These are phyloP conservation scores for Taphrina flavorubra DNA, from an alignment of 1,139 yeast species.

Conservation along the genomic window DNA sequence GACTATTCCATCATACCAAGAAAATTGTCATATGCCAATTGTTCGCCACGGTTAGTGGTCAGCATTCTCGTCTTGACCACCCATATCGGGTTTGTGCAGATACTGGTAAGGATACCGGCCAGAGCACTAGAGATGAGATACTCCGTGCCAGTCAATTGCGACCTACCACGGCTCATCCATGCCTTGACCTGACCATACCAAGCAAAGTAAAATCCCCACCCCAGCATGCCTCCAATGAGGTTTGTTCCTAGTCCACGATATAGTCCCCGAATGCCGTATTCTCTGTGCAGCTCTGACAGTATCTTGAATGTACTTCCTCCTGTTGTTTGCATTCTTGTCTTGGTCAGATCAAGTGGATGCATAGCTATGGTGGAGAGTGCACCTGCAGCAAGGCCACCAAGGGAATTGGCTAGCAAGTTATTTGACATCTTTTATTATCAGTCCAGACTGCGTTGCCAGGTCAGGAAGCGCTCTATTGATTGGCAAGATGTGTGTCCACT, in stretches of 20 bases:
- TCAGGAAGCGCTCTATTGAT: neutral
- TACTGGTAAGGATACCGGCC: constrained; percentile 77
- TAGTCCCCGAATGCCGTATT: constrained; percentile 49
- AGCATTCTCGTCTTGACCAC: constrained; percentile 85
- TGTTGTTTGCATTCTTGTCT: constrained; percentile 69
- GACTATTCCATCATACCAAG: neutral
- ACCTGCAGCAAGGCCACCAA: constrained; percentile 86
- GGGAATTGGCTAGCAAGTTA: constrained; percentile 25
- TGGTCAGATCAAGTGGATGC: constrained; percentile 88
- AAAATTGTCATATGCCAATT: constrained; percentile 48
- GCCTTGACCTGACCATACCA: constrained; percentile 55
- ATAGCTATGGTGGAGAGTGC: constrained; percentile 75
- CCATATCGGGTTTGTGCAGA: constrained; percentile 91
- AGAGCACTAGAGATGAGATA: constrained; percentile 62
- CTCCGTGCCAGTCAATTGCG: constrained; percentile 47
- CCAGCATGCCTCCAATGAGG: constrained; percentile 76
- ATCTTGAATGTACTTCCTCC: constrained; percentile 38
- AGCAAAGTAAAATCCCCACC: constrained; percentile 88
- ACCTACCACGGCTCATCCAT: constrained; percentile 31
- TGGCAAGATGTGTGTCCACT: too few relatives aligned
- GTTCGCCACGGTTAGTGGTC: constrained; percentile 31
- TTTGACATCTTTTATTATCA: constrained; percentile 1
- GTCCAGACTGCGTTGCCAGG: neutral
- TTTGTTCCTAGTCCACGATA: constrained; percentile 87
- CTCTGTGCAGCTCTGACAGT: constrained; percentile 28